Conservation (phyloP, 345 rosid genomes). For the Jatropha curcas region DNA sequence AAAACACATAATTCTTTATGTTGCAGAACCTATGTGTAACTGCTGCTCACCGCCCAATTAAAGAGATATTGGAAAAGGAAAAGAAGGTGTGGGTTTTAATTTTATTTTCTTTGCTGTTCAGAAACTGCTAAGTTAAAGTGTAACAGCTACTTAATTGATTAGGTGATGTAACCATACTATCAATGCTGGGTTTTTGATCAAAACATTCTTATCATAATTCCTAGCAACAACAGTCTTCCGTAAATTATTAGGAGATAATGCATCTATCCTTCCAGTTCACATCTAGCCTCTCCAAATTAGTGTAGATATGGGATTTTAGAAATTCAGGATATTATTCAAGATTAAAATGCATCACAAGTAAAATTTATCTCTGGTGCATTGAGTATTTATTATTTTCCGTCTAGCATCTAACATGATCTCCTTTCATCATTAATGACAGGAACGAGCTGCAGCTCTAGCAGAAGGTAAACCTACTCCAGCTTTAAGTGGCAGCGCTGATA, state of each 20-base stretch:
- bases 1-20: neutral
- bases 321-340: neutral
- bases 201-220: neutral
- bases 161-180: neutral
- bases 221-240: neutral
- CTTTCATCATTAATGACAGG: conserved; percentile 44
- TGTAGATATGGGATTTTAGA: too few relatives aligned
- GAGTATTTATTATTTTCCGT: too few relatives aligned
- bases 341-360: too few relatives aligned
- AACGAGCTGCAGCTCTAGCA: conserved; percentile 62
- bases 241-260: neutral
- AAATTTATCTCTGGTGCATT: too few relatives aligned
- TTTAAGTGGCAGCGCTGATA: conserved; percentile 61
- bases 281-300: too few relatives aligned
- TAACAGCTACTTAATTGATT: neutral
- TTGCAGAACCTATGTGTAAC: conserved; percentile 78
- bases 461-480: conserved; percentile 79
- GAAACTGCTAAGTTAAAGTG: neutral
- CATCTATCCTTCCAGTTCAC: neutral
- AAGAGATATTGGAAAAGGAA: conserved; percentile 80
- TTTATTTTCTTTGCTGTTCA: neutral
- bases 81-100: conserved; percentile 48
- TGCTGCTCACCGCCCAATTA: conserved; percentile 89
- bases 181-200: neutral
- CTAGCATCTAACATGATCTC: neutral